Evolutionary conservation across 192 early-diverging fungal species (phyloP), one percentile per base, ranked within the genome.

Genomic region (Coemansia sp.): DNA sequence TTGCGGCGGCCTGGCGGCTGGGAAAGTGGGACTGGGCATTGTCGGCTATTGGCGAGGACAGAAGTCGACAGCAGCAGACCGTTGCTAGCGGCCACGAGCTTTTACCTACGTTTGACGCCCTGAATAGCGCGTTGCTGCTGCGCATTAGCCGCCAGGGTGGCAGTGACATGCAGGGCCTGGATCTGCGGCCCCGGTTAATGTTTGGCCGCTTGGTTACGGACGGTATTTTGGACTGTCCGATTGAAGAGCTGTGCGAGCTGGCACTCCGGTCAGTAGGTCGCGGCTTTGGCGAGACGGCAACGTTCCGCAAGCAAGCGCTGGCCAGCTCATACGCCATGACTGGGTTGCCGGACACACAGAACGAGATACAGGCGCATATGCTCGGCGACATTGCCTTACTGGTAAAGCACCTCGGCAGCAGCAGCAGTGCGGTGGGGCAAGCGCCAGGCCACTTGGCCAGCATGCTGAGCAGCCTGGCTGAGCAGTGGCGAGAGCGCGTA

Each of bases 1-100:
- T 65, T 65, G 68, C 79, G 4, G 74, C 79, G 10, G 74, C 72
- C 10, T 81, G 79, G 72, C 58, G 74, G 5, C 66, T 81, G 54
- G 69, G 73, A 17, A 76, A 76, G 24, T 81, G 74, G 74, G 63
- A 68, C 53, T 81, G 72, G 73, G 63, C 68, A 1, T 29, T 61
- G 29, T 27, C 60, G 42, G 41, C 58, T 7, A 11, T 67, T 8
- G 56, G 56, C 14, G 33, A 42, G 5, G 17, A 41, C 14, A 43
- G 14, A n/a, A 8, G 22, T 27, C 15, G 27, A 2, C 26, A 17
- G 18, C 27, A 40, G 18, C 22, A 9, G 17, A 22, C 24, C 3
- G 6, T 15, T 1, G 26, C 15, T 27, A 12, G 12, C n/a, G 26
- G 37, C 17, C 26, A 34, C 2, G 53, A 50, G 38, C 34, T 33